phyloP scores from a whole-genome alignment of 2,329 filamentous ascomycete species.

The Ilyonectria sp. region DNA sequence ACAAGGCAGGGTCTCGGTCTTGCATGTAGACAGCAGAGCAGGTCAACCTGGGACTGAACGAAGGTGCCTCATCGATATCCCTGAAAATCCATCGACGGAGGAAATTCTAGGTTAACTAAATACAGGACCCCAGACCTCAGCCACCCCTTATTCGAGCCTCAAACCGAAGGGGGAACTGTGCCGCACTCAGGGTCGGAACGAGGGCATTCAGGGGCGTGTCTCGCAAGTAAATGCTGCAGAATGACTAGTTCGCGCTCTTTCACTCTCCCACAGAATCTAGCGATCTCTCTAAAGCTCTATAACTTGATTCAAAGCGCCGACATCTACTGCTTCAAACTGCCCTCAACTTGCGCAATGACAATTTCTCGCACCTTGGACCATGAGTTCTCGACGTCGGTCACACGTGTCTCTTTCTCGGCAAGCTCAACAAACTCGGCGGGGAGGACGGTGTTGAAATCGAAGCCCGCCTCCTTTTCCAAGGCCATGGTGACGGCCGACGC shows the following conservation, averaged over 20 bases:
- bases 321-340: constrained; percentile 5
- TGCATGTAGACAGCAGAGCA: background rate
- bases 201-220: background rate
- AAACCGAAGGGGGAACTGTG: background rate
- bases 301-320: background rate
- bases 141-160: background rate
- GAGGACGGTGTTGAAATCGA: constrained; percentile 82
- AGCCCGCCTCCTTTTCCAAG: constrained; percentile 78
- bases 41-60: background rate
- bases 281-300: background rate
- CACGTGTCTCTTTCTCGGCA: constrained; percentile 80
- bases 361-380: constrained; percentile 78
- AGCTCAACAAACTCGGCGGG: constrained; percentile 87
- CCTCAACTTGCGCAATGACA: constrained; percentile 80
- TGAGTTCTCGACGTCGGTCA: constrained; percentile 79
- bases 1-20: background rate
- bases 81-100: background rate
- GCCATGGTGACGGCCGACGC: constrained; percentile 86
- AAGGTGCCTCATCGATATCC: background rate
- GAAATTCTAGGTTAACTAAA: background rate
- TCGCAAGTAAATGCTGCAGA: background rate
- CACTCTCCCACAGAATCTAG: background rate
- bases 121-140: background rate
- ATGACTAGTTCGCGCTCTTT: background rate
- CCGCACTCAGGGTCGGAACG: background rate